Base-by-base conservation (phyloP, 23 red algal genomes). In the Gracilaria domingensis region DNA sequence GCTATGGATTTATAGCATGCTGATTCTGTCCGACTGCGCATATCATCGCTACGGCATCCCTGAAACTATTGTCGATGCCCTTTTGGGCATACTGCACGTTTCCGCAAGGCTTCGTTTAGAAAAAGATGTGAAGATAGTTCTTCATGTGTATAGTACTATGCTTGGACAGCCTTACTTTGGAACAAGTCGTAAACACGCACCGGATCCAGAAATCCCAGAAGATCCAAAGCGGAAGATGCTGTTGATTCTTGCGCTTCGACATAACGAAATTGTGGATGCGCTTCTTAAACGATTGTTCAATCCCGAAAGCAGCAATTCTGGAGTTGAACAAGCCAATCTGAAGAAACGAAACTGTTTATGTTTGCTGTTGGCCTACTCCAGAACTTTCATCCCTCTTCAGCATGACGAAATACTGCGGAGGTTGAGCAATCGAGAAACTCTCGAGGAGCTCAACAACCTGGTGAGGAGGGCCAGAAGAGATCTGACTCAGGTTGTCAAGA, bases 311-410 rank as follows among this genome's bases (percentile, higher is more conserved):
- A 73, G 12, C 38, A 73, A 42, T 37, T 73, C 67, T 3, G 28
- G 38, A 33, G 67, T 42, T 73, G 67, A 23, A n/a, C 67, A 73
- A 73, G 67, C 35, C 33, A 73, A 42, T 21, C 24, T 73, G 35
- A 73, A 73, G 67, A 73, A 73, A 73, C 33, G 67, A 11, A 44
- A 40, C 33, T 73, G 67, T 24, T 73, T 73, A n/a, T 73, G 67
- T 44, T 44, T 73, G 7, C 38, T 73, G 67, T 5, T 73, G 11
- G 67, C 67, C 1, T 73, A 73, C 34, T 37, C 67, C 3, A 73
- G 28, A 44, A 73, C 67, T 23, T 73, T 73, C 28, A 37, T 73
- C 11, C 67, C 67, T 44, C 67, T 73, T 6, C 34, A 39, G 18
- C 67, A 73, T 21, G 67, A 73, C 35, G 67, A 73, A 73, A 73